These are phyloP conservation scores for Leccinum barrowsii DNA, from an alignment of 768 basidiomycete species.

Conservation along the genomic window DNA sequence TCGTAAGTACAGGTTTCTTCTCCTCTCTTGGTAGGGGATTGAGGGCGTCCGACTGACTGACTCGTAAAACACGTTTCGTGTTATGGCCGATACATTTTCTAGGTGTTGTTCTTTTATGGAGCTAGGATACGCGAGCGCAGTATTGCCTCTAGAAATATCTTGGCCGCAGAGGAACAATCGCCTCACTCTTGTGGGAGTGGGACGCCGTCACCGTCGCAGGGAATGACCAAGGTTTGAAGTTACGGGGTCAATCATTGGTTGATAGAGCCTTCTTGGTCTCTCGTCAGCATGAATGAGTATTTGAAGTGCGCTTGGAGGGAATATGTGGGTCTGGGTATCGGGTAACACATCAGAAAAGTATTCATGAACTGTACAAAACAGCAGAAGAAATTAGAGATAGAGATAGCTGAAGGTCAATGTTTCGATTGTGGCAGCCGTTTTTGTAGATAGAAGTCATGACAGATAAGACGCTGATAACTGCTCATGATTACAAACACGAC, in stretches of 20 bases:
- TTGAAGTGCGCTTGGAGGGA: neutral
- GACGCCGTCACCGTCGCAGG: neutral
- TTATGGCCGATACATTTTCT: neutral
- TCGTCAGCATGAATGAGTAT: neutral
- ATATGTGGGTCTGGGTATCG: neutral
- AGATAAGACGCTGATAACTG: too few species aligned
- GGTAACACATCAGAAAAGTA: too few species aligned
- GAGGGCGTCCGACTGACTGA: neutral
- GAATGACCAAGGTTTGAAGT: constrained; percentile 5
- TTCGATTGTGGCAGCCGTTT: too few species aligned
- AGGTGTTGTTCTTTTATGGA: constrained; percentile 30
- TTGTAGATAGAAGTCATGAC: too few species aligned
- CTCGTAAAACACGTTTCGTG: neutral
- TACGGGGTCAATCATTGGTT: neutral
- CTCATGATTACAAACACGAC: too few species aligned
- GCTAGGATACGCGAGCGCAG: constrained; percentile 32
- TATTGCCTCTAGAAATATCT: constrained; percentile 18
- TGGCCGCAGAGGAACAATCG: constrained; percentile 13
- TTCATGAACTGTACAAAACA: too few species aligned
- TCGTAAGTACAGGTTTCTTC: constrained; percentile 25
- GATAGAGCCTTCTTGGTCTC: neutral
- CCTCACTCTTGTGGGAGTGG: neutral
- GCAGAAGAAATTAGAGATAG: too few species aligned
- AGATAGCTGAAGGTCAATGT: too few species aligned
- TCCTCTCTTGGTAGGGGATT: neutral